phyloP scores from a whole-genome alignment of 202 grass and related monocot genomes.

The Zoysia matrella region DNA sequence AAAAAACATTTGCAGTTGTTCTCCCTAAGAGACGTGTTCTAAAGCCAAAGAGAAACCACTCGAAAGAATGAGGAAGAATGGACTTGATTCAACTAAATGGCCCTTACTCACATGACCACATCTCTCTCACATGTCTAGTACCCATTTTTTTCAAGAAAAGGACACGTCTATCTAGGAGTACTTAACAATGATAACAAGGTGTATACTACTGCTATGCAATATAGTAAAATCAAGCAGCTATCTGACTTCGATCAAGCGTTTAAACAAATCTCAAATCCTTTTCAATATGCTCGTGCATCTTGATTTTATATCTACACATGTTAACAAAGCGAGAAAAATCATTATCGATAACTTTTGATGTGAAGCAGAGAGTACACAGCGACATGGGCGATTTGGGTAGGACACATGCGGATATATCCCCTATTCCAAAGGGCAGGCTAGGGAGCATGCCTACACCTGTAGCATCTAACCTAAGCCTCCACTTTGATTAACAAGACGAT shows the following conservation, averaged over 20 bases:
- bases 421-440: conserved; percentile 37
- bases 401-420: conserved; percentile 1
- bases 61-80: neutral
- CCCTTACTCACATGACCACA: neutral
- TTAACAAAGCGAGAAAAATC: neutral
- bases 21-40: neutral
- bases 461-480: conserved; percentile 45
- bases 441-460: conserved; percentile 43
- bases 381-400: conserved; percentile 12
- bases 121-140: neutral
- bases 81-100: neutral
- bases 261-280: conserved; percentile 9
- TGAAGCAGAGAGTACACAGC: neutral
- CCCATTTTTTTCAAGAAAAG: too few species aligned
- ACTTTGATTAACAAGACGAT: conserved; percentile 48
- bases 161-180: neutral
- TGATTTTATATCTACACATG: conserved; percentile 23
- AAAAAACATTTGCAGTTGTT: neutral
- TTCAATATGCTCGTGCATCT: conserved; percentile 23
- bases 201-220: conserved; percentile 8
- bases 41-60: too few species aligned
- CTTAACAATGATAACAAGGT: neutral
- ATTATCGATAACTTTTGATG: neutral
- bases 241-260: conserved; percentile 14
- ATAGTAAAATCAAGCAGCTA: conserved; percentile 1